phyloP scores from a whole-genome alignment of 202 grass and related monocot species.

The Carex arenaria region DNA sequence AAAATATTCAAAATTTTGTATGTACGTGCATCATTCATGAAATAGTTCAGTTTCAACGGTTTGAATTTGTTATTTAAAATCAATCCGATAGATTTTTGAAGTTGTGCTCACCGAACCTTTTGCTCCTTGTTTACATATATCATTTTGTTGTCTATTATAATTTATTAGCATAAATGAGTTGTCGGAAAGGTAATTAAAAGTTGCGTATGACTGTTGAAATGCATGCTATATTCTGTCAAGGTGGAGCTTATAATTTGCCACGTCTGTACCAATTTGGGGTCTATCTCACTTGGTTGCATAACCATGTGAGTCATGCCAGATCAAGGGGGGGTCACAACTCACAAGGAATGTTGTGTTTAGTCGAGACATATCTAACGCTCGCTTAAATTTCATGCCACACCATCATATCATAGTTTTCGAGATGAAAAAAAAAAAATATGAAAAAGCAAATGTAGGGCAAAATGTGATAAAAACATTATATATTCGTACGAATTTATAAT shows the following conservation, averaged over 20 bases:
- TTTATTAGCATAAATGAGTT: background rate
- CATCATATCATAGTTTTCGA: background rate
- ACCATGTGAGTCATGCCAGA: slow-evolving; percentile 6
- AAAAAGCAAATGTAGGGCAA: background rate
- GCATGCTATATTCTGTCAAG: slow-evolving; percentile 1
- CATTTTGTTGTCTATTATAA: no score
- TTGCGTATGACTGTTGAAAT: background rate
- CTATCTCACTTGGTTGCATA: background rate
- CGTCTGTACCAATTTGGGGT: slow-evolving; percentile 8
- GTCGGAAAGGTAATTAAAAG: background rate
- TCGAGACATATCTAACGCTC: background rate
- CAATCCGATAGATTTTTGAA: no score
- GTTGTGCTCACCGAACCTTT: no score
- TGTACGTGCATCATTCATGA: no score
- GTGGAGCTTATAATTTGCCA: background rate
- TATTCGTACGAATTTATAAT: background rate
- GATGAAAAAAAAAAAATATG: background rate
- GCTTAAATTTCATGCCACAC: slow-evolving; percentile 2
- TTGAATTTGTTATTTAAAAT: no score
- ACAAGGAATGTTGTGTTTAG: slow-evolving; percentile 19
- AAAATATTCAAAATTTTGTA: no score
- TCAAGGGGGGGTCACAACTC: background rate
- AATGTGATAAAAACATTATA: background rate
- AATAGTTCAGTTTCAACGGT: no score
- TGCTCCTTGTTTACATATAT: no score